Conservation (phyloP, 2,329 filamentous ascomycete genomes). For the Thielaviopsis ethacetica region DNA sequence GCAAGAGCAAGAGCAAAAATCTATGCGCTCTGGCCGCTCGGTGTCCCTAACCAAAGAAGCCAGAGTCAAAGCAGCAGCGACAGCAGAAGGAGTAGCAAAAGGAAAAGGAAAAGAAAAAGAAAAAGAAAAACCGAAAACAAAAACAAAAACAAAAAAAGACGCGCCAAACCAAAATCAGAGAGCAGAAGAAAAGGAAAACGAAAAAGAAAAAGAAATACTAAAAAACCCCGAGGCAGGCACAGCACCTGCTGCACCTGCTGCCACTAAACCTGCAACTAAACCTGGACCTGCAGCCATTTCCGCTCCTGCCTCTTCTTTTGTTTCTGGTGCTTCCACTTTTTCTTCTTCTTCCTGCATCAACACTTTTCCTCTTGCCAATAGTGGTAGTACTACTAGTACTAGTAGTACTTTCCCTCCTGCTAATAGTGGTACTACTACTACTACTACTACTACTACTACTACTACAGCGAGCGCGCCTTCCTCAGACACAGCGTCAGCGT, state of each 20-base stretch:
- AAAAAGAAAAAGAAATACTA: neutral
- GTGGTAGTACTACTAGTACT: too few relatives aligned
- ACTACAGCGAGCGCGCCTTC: too few relatives aligned
- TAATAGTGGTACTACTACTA: too few relatives aligned
- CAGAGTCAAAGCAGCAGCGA: neutral
- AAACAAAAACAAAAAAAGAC: neutral
- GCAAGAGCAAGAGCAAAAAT: neutral
- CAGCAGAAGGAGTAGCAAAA: too few relatives aligned
- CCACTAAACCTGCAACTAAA: neutral
- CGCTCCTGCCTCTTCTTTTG: neutral
- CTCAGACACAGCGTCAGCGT: neutral
- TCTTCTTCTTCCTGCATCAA: neutral
- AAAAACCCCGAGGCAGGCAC: neutral
- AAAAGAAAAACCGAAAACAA: neutral
- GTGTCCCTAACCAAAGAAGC: slow-evolving; percentile 4
- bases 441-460: too few relatives aligned
- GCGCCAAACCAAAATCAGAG: too few relatives aligned
- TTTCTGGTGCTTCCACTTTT: neutral
- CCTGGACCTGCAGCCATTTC: neutral
- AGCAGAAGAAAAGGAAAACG: neutral
- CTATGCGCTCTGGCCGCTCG: slow-evolving; percentile 7
- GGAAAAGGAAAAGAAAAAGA: neutral
- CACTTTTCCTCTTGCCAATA: neutral
- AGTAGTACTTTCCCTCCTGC: too few relatives aligned
- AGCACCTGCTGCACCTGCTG: neutral